phyloP scores from a whole-genome alignment of 2,329 filamentous ascomycete genomes.

The Ophiostoma montium region DNA sequence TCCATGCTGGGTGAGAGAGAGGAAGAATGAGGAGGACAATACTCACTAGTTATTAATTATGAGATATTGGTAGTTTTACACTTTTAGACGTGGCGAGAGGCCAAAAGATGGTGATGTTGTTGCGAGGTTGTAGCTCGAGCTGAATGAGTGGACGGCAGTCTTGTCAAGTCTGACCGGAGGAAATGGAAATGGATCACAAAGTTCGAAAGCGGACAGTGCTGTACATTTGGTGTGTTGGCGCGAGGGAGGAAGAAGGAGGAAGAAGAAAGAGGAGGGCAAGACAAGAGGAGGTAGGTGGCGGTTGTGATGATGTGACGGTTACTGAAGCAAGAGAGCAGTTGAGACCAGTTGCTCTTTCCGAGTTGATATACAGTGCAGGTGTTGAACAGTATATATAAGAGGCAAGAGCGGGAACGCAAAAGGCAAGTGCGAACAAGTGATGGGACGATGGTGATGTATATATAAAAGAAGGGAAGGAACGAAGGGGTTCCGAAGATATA shows the following conservation, averaged over 20 bases:
- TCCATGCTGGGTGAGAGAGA: not conserved
- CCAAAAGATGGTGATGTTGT: constrained; percentile 22
- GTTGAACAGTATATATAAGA: not conserved
- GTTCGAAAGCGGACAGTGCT: constrained; percentile 13
- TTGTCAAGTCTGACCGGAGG: constrained; percentile 12
- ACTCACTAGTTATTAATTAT: constrained; percentile 10
- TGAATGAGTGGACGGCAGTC: constrained; percentile 33
- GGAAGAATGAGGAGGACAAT: not conserved
- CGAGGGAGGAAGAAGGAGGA: not conserved
- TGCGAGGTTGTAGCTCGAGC: constrained; percentile 5
- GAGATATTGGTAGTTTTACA: constrained; percentile 17
- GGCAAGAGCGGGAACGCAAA: constrained; percentile 4
- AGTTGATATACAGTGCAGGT: not conserved
- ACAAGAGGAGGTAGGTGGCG: not conserved
- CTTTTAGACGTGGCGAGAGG: constrained; percentile 11
- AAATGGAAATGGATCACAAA: constrained; percentile 4
- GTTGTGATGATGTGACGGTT: not conserved
- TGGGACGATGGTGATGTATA: not conserved
- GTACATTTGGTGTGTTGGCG: constrained; percentile 9
- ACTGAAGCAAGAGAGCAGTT: too few relatives aligned
- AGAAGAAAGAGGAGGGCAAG: not conserved
- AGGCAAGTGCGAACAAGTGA: constrained; percentile 5
- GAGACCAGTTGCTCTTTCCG: constrained; percentile 11
- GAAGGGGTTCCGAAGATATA: constrained; percentile 2
- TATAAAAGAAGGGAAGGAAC: constrained; percentile 2